Percentiles rank a stretch among this genome's conserved stretches.
These are phyloP conservation scores for Phyllosticta citriasiana DNA, from an alignment of 2,329 filamentous ascomycete species.

Conservation along the genomic window DNA sequence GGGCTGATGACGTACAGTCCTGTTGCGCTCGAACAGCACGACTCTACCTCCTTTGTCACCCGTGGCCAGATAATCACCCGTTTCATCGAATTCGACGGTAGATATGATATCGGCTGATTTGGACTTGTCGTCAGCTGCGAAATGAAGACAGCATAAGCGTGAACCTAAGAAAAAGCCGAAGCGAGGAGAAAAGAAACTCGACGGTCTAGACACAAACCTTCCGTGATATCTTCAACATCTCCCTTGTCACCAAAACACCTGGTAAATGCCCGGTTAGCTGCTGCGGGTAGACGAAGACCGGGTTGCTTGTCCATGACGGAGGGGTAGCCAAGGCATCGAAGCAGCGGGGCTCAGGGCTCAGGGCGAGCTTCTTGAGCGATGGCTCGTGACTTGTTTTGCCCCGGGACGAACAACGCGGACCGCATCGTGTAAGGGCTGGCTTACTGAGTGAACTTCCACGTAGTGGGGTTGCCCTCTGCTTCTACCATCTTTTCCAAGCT, in stretches of 20 bases:
- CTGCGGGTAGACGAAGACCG: background rate
- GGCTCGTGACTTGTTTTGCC: background rate
- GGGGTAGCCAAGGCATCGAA: background rate
- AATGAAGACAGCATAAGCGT: slow-evolving; percentile 1
- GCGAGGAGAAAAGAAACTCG: slow-evolving; percentile 30
- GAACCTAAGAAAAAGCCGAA: slow-evolving; percentile 6
- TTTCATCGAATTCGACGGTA: slow-evolving; percentile 84
- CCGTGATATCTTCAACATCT: slow-evolving; percentile 97
- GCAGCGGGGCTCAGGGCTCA: background rate
- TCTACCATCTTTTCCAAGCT: slow-evolving; percentile 71
- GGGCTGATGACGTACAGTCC: slow-evolving; percentile 58
- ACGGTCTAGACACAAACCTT: slow-evolving; percentile 45
- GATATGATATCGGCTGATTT: slow-evolving; percentile 75
- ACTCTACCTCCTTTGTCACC: slow-evolving; percentile 81
- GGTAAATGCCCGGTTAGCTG: slow-evolving; percentile 9
- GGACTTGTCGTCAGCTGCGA: slow-evolving; percentile 38
- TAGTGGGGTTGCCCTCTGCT: slow-evolving; percentile 85
- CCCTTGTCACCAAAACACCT: slow-evolving; percentile 99
- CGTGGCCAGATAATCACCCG: slow-evolving; percentile 81
- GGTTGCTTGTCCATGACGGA: background rate
- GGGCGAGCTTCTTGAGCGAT: background rate
- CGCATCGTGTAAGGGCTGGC: slow-evolving; percentile 28
- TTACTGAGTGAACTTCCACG: slow-evolving; percentile 99
- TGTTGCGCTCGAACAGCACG: slow-evolving; percentile 84
- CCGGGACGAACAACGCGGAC: background rate